Evolutionary conservation across 768 basidiomycete genomes (phyloP), one percentile per base, ranked within the genome.

Genomic region (Auricularia sp.): DNA sequence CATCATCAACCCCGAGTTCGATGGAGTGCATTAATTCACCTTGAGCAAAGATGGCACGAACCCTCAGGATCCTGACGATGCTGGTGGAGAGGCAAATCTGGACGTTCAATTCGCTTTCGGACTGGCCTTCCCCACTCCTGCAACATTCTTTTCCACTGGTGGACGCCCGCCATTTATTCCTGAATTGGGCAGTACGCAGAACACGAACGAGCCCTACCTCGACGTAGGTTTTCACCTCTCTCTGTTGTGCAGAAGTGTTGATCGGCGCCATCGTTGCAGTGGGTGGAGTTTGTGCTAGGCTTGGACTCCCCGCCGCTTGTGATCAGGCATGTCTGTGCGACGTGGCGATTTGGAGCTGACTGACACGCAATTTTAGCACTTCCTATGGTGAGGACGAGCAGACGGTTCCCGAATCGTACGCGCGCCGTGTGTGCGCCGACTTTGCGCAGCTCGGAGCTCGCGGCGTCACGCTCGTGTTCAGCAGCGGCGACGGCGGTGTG

Each of bases 321-420:
- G 21, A 63, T 47, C 47, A 59, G 5, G 65, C 63, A 11, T 35
- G 10, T 16, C 33, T 21, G 13, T 7, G 1, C 14, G 14, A 45
- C n/a, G 11, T n/a, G 10, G 62, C 16, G 6, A n/a, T 21, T 13
- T 14, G 10, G n/a, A 13, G 11, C 24, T 11, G 13, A 44, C 42
- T 34, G n/a, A 62, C 74, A 70, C 76, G 45, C 72, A 81, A 2
- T 86, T 88, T 14, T 80, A 83, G 67, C 0, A 89, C 86, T 0
- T 87, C 85, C 67, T 90, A 90, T 70, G 86, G 81, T 3, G 88
- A 90, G 59, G 80, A 83, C 65, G 89, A 91, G 64, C 87, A 88
- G 71, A 85, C 87, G 35, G 67, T 68, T 16, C 68, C 68, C n/a
- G 18, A 58, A 16, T 47, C 56, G 34, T 69, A 61, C 59, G 68